A percentile compares a stretch with the other conserved stretches of the same genome.
phyloP scores from a whole-genome alignment of 805 yeast species.

The Saturnispora quitensis region DNA sequence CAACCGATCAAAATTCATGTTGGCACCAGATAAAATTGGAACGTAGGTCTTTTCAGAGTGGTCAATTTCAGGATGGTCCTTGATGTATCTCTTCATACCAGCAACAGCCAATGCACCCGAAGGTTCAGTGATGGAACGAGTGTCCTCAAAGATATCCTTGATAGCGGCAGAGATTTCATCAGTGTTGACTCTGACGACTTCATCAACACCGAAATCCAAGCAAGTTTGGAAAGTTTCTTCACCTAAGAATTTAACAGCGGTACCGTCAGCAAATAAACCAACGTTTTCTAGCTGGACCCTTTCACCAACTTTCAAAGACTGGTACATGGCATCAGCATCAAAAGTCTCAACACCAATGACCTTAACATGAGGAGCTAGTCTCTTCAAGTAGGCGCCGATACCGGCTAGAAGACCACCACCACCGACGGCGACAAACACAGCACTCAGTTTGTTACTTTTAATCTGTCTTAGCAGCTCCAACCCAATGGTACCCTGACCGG shows the following conservation, averaged over 20 bases:
- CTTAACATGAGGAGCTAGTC: conserved; percentile 96
- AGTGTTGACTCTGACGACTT: conserved; percentile 54
- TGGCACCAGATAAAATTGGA: conserved; percentile 90
- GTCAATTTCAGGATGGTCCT: conserved; percentile 57
- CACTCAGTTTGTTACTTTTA: conserved; percentile 63
- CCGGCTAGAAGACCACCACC: conserved; percentile 98
- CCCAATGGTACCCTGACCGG: conserved; percentile 98
- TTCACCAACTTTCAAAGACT: conserved; percentile 49
- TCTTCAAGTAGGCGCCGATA: conserved; percentile 77
- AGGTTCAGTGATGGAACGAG: conserved; percentile 90
- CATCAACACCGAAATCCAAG: conserved; percentile 68
- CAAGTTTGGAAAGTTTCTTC: conserved; percentile 84
- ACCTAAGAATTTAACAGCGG: conserved; percentile 87
- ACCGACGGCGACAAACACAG: conserved; percentile 89
- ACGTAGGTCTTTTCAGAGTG: conserved; percentile 65
- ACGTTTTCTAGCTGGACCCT: conserved; percentile 57
- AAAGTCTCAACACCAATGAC: conserved; percentile 92
- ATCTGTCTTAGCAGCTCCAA: conserved; percentile 87
- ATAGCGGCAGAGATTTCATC: conserved; percentile 89
- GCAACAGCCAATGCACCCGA: conserved; percentile 97
- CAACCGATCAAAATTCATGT: conserved; percentile 94
- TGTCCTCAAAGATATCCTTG: conserved; percentile 92
- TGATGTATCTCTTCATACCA: conserved; percentile 78
- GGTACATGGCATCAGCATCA: conserved; percentile 90
- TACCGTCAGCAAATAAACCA: conserved; percentile 98